Conservation (phyloP, 202 grass and related monocot species). For the Brachypodium distachyon region DNA sequence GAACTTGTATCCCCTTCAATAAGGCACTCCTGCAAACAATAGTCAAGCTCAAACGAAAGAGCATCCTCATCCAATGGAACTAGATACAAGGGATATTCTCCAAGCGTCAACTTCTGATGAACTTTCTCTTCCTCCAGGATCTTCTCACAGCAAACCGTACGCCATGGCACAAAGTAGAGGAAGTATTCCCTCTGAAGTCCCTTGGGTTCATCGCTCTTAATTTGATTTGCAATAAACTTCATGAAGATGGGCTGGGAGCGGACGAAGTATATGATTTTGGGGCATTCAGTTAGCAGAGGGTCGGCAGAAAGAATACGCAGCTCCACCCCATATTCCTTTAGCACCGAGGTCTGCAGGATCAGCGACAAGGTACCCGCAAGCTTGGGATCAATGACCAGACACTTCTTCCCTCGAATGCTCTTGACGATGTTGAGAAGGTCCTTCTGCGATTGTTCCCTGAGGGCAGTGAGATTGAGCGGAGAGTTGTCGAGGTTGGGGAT, state of each 20-base stretch:
- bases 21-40: conserved; percentile 75
- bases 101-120: conserved; percentile 63
- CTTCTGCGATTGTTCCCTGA: conserved; percentile 92
- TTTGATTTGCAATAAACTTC: conserved; percentile 63
- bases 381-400: conserved; percentile 78
- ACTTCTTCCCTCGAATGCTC: conserved; percentile 78
- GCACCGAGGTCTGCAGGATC: conserved; percentile 56
- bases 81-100: conserved; percentile 87
- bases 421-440: conserved; percentile 71
- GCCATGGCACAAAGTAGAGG: conserved; percentile 73
- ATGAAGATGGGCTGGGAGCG: conserved; percentile 63
- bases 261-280: conserved; percentile 70
- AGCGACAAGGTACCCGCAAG: conserved; percentile 65
- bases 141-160: conserved; percentile 88
- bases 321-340: conserved; percentile 82
- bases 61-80: conserved; percentile 92
- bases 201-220: conserved; percentile 68
- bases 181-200: conserved; percentile 84
- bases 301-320: conserved; percentile 65
- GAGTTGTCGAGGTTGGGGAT: conserved; percentile 89
- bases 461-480: conserved; percentile 54
- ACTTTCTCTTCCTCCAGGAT: conserved; percentile 74
- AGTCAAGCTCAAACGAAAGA: conserved; percentile 85
- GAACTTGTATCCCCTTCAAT: conserved; percentile 93
- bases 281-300: conserved; percentile 66